phyloP scores from a whole-genome alignment of 257 asterid species.

The Lycium ferocissimum region DNA sequence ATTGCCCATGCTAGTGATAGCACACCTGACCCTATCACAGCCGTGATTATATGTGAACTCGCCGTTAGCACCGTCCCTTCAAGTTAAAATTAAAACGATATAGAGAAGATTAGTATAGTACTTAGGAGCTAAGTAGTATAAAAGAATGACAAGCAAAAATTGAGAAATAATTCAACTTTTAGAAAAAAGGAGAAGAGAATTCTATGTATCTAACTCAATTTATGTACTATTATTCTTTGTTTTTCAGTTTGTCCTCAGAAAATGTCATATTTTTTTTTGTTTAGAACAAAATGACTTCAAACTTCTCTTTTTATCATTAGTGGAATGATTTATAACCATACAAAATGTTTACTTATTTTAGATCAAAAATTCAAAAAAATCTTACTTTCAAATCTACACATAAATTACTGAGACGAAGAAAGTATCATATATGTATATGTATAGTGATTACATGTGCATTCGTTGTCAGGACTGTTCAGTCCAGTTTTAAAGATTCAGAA shows the following conservation, averaged over 20 bases:
- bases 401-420: neutral
- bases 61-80: constrained; percentile 35
- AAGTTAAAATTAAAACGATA: neutral
- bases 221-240: neutral
- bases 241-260: neutral
- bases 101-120: neutral
- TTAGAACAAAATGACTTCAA: neutral
- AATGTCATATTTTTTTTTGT: too few relatives aligned
- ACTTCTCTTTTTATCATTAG: too few relatives aligned
- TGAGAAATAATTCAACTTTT: neutral
- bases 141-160: neutral
- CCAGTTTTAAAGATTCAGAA: neutral
- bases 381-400: neutral
- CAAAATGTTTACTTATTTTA: neutral
- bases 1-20: constrained; percentile 41
- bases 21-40: constrained; percentile 43
- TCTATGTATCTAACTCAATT: neutral
- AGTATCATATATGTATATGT: neutral
- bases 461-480: neutral
- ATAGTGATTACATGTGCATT: neutral
- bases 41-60: constrained; percentile 39
- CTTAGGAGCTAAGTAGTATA: too few relatives aligned
- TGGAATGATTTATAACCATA: neutral
- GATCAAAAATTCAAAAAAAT: neutral
- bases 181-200: too few relatives aligned